These are phyloP conservation scores for Apiospora hydei DNA, from an alignment of 2,329 filamentous ascomycete species.

Conservation along the genomic window DNA sequence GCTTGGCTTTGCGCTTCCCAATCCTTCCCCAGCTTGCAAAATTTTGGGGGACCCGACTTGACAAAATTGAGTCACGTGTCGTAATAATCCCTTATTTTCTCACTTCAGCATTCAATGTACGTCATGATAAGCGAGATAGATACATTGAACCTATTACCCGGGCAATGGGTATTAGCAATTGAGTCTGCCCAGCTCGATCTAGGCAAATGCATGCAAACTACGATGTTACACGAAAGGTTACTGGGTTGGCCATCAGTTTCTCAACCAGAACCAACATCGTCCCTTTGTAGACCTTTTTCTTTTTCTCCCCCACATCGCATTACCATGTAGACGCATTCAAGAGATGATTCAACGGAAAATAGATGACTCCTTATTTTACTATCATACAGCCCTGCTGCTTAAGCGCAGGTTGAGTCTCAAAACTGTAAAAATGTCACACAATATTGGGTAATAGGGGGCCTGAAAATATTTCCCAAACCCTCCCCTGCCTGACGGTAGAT, in stretches of 20 bases:
- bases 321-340: neutral
- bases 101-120: neutral
- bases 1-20: slow-evolving; percentile 17
- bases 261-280: no score
- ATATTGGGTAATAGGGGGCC: neutral
- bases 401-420: slow-evolving; percentile 10
- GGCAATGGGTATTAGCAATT: no score
- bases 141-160: no score
- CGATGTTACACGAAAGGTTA: no score
- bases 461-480: slow-evolving; percentile 4
- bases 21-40: neutral
- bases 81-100: neutral
- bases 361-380: slow-evolving; percentile 22
- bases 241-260: no score
- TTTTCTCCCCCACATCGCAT: neutral
- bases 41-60: slow-evolving; percentile 17
- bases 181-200: no score
- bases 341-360: neutral
- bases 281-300: neutral
- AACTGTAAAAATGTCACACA: slow-evolving; percentile 12
- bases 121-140: neutral
- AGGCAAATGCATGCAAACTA: no score
- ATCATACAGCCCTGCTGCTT: slow-evolving; percentile 15
- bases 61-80: slow-evolving; percentile 2
- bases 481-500: slow-evolving; percentile 13